A percentile compares a stretch with the other conserved stretches of the same genome.
Conservation (phyloP, 768 basidiomycete genomes). For the Inosperma sp. region DNA sequence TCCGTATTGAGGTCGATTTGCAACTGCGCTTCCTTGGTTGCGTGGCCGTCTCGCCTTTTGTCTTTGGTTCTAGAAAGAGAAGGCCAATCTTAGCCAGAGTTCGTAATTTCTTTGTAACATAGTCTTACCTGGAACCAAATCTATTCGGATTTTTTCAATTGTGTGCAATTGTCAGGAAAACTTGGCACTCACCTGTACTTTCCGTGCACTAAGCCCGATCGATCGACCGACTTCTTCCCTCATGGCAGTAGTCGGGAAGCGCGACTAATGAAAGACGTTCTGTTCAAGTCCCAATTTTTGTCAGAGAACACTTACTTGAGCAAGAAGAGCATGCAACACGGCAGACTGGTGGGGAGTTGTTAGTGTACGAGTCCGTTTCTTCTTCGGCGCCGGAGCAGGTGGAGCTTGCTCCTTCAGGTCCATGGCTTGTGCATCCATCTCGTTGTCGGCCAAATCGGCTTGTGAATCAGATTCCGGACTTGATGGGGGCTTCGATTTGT, state of each 20-base stretch:
- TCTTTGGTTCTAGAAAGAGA: slow-evolving; percentile 64
- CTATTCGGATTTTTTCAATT: slow-evolving; percentile 36
- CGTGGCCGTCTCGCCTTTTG: slow-evolving; percentile 81
- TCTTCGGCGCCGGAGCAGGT: slow-evolving; percentile 55
- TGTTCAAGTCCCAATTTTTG: neutral
- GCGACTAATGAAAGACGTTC: slow-evolving; percentile 48
- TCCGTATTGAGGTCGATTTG: slow-evolving; percentile 56
- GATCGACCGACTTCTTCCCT: slow-evolving; percentile 83
- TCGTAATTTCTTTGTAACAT: slow-evolving; percentile 7
- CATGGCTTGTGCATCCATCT: slow-evolving; percentile 44
- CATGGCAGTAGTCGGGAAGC: slow-evolving; percentile 83
- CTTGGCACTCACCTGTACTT: slow-evolving; percentile 69
- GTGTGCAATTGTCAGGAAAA: slow-evolving; percentile 11
- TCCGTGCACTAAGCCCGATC: slow-evolving; percentile 85
- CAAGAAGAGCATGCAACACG: slow-evolving; percentile 81
- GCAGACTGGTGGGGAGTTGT: slow-evolving; percentile 87
- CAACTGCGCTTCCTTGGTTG: slow-evolving; percentile 50
- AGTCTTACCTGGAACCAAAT: slow-evolving; percentile 83
- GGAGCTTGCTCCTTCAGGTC: slow-evolving; percentile 37
- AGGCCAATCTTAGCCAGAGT: slow-evolving; percentile 15
- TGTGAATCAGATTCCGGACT: slow-evolving; percentile 50
- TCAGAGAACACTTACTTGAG: slow-evolving; percentile 53
- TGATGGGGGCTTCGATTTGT: slow-evolving; percentile 26
- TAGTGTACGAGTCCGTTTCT: slow-evolving; percentile 77
- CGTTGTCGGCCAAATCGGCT: slow-evolving; percentile 56